Base-by-base conservation (phyloP, 1,284 basidiomycete genomes). In the Leucocoprinus gongylophorus region DNA sequence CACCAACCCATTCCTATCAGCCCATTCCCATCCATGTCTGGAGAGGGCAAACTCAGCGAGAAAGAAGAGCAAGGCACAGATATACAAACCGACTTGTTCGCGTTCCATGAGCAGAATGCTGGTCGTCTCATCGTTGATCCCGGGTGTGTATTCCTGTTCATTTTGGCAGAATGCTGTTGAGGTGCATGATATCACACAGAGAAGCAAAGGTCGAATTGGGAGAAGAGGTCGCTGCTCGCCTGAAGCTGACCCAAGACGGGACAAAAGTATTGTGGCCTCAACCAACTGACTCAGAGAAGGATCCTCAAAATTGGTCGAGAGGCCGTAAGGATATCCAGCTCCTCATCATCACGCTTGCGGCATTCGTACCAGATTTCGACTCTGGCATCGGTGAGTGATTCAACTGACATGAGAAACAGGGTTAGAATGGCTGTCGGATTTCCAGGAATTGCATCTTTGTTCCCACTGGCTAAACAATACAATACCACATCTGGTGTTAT, bases 351-450 rank as follows among this genome's bases (percentile, higher is more conserved):
- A 84, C 82, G 0, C 61, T 85, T 33, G 81, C 83, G 8, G 80
- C 83, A 2, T 77, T 85, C 37, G 76, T 84, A 9, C 83, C 83
- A 0, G 83, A 85, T 59, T 85, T 85, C 56, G 79, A 82, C 57
- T 83, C 81, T 12, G 81, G 78, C 0, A 81, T 83, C 55, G 81
- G 82, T 80, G 21, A 48, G 71, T 57, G n/a, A 15, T 49, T 10
- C 20, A 3, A 5, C n/a, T 10, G 26, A 21, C 32, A 21, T 23
- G 21, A 9, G n/a, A 38, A 10, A 39, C 18, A 46, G 12, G 28
- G 5, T n/a, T 29, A 10, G 20, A 26, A 18, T 23, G 37, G 13
- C 52, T 40, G 39, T 46, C 12, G 32, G 49, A 41, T 13, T 26
- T 12, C 20, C 10, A 80, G 79, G 79, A 57, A 82, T 83, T 57